Evolutionary conservation across 2,329 filamentous ascomycete genomes (phyloP).

Genomic region (Tothia fuscella): DNA sequence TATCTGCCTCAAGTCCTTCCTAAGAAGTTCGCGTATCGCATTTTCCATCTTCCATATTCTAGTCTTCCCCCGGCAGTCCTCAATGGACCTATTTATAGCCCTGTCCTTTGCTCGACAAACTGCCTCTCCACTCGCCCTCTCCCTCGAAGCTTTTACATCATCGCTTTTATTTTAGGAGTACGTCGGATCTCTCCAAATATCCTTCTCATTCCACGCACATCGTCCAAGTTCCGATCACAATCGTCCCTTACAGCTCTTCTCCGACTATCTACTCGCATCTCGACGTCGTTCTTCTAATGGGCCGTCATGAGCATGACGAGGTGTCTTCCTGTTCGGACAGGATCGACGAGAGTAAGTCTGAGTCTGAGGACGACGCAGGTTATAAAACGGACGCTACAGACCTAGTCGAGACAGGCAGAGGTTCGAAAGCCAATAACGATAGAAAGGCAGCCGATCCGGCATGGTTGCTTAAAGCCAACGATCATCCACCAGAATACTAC

Average conservation of each 20-base stretch:
- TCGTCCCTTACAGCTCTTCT: background rate
- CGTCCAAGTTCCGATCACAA: background rate
- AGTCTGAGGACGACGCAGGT: background rate
- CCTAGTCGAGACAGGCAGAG: no score
- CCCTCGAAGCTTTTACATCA: no score
- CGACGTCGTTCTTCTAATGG: background rate
- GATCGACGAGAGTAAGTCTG: background rate
- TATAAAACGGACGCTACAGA: conserved; percentile 1
- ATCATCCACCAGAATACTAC: conserved; percentile 15
- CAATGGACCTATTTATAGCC: no score
- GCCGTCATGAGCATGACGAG: background rate
- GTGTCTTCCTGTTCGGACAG: background rate
- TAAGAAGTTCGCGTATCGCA: no score
- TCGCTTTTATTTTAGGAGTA: no score
- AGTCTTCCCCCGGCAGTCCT: no score
- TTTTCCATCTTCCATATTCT: no score
- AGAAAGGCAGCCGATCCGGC: background rate
- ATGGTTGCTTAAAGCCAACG: conserved; percentile 11
- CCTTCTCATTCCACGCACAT: background rate
- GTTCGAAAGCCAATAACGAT: no score
- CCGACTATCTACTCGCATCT: background rate
- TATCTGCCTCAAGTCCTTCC: no score
- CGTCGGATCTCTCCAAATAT: background rate
- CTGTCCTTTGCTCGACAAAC: no score
- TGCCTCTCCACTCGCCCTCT: no score